A percentile compares a stretch with the other conserved stretches of the same genome.
Conservation (phyloP, 441 rosid genomes). For the Jatropha podagrica region DNA sequence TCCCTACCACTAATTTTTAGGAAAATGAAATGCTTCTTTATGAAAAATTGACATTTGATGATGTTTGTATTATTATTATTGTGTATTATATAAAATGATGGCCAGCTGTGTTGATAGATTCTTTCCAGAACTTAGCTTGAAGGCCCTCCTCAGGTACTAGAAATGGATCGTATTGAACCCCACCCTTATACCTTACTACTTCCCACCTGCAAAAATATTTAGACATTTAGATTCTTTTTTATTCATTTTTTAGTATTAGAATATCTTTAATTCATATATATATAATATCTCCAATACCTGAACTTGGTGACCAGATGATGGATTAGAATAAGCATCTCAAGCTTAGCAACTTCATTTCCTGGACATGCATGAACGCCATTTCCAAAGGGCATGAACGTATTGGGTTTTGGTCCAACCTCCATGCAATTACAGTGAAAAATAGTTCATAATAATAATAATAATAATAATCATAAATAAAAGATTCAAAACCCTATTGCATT, state of each 20-base stretch:
- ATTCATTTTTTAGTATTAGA: no score
- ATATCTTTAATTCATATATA: no score
- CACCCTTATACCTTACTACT: constrained; percentile 51
- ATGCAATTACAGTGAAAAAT: constrained; percentile 5
- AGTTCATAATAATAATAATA: no score
- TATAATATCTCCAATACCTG: constrained; percentile 39
- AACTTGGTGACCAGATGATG: constrained; percentile 72
- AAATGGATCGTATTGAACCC: constrained; percentile 83
- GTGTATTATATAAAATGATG: neutral
- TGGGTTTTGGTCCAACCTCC: constrained; percentile 72
- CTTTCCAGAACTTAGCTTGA: constrained; percentile 63
- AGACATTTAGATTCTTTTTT: no score
- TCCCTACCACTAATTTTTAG: no score
- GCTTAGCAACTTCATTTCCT: constrained; percentile 89
- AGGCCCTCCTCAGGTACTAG: constrained; percentile 82
- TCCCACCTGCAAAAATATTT: constrained; percentile 58
- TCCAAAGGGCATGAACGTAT: constrained; percentile 92
- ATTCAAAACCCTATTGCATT: no score
- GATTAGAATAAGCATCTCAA: constrained; percentile 69
- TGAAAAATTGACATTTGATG: neutral
- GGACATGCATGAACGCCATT: constrained; percentile 89
- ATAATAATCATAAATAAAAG: neutral
- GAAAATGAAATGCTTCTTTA: no score
- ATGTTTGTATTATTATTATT: neutral
- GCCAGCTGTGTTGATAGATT: neutral